These are phyloP conservation scores for Exserohilum turcica DNA, from an alignment of 2,329 filamentous ascomycete genomes.

Conservation along the genomic window DNA sequence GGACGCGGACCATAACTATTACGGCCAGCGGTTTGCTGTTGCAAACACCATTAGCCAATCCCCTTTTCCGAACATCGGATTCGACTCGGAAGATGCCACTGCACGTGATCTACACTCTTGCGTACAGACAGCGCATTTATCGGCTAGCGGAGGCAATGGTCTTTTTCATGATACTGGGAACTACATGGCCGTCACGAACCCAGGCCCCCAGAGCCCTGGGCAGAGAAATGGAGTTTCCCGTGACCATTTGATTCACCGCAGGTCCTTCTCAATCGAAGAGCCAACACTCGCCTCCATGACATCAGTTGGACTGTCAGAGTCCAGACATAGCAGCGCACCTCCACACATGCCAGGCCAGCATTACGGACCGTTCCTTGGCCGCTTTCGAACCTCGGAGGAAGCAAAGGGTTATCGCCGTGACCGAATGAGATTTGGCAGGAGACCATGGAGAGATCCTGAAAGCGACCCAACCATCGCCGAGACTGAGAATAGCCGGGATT, in stretches of 20 bases:
- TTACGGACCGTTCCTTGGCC: slow-evolving; percentile 28
- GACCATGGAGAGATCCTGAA: slow-evolving; percentile 31
- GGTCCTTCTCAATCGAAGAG: slow-evolving; percentile 5
- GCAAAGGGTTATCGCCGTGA: slow-evolving; percentile 34
- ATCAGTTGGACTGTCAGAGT: background rate
- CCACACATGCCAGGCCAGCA: slow-evolving; percentile 11
- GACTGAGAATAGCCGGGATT: slow-evolving; percentile 23
- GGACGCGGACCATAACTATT: slow-evolving; percentile 6
- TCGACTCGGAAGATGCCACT: slow-evolving; percentile 10
- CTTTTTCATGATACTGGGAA: slow-evolving; percentile 20
- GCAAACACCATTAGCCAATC: slow-evolving; percentile 28
- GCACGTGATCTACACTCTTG: slow-evolving; percentile 8
- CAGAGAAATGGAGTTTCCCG: background rate
- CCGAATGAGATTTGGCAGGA: slow-evolving; percentile 32
- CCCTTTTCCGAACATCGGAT: slow-evolving; percentile 3
- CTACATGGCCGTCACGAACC: slow-evolving; percentile 15
- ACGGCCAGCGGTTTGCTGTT: slow-evolving; percentile 1
- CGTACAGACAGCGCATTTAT: slow-evolving; percentile 2
- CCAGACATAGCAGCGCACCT: slow-evolving; percentile 5
- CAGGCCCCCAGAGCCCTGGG: slow-evolving; percentile 4
- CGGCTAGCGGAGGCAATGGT: slow-evolving; percentile 6
- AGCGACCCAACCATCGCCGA: slow-evolving; percentile 30
- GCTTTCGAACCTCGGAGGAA: slow-evolving; percentile 24
- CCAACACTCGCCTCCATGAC: slow-evolving; percentile 12
- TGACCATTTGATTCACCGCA: slow-evolving; percentile 18